Evolutionary conservation across 805 yeast species (phyloP).

Genomic region (Ogataea allantospora): DNA sequence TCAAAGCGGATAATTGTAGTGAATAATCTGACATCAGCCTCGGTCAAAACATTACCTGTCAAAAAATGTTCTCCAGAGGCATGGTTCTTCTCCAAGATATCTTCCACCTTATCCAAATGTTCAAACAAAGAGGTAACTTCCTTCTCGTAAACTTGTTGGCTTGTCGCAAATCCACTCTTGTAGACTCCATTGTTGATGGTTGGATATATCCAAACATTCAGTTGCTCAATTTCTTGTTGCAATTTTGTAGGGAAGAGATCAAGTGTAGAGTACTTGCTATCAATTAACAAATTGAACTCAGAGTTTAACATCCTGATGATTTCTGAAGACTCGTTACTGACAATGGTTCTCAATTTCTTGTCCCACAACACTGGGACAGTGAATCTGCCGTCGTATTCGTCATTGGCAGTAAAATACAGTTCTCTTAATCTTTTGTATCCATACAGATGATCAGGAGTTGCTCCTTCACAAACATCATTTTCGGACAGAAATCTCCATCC

Average conservation of each 20-base stretch:
- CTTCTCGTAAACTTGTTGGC: slow-evolving; percentile 75
- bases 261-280: slow-evolving; percentile 45
- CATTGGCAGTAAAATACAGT: slow-evolving; percentile 70
- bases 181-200: slow-evolving; percentile 90
- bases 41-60: slow-evolving; percentile 69
- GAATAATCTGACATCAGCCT: slow-evolving; percentile 85
- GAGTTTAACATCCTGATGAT: slow-evolving; percentile 80
- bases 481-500: slow-evolving; percentile 80
- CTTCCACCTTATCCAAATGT: slow-evolving; percentile 69
- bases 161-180: slow-evolving; percentile 85
- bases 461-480: slow-evolving; percentile 45
- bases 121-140: slow-evolving; percentile 63
- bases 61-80: slow-evolving; percentile 40
- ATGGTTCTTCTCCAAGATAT: slow-evolving; percentile 48
- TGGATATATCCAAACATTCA: slow-evolving; percentile 81
- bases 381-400: slow-evolving; percentile 75
- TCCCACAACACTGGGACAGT: slow-evolving; percentile 97
- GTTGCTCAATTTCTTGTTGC: slow-evolving; percentile 61
- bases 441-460: slow-evolving; percentile 60
- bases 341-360: slow-evolving; percentile 75
- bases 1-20: slow-evolving; percentile 90
- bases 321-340: slow-evolving; percentile 88
- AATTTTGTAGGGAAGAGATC: slow-evolving; percentile 63
- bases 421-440: slow-evolving; percentile 62
- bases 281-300: slow-evolving; percentile 63